These are phyloP conservation scores for Kondoa malvinella DNA, from an alignment of 768 basidiomycete genomes.

Conservation along the genomic window DNA sequence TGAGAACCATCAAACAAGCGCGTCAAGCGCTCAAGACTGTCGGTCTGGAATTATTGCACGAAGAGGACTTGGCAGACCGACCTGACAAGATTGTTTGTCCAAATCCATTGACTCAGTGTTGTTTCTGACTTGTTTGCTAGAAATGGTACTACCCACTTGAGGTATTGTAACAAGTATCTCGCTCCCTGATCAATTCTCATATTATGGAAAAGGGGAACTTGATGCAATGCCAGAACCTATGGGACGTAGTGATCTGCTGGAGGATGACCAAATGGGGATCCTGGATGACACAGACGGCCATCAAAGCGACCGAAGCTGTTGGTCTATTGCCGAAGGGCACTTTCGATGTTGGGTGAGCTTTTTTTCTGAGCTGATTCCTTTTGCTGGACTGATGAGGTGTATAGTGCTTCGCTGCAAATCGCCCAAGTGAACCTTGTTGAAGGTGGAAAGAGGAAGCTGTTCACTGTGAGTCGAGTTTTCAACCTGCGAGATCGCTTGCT, in stretches of 20 bases:
- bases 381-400: not conserved
- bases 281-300: constrained; percentile 60
- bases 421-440: constrained; percentile 62
- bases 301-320: constrained; percentile 59
- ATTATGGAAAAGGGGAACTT: constrained; percentile 52
- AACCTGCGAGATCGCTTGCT: not conserved
- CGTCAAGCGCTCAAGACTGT: constrained; percentile 62
- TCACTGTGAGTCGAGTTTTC: constrained; percentile 3
- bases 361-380: not conserved
- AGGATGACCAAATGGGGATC: constrained; percentile 76
- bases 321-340: constrained; percentile 84
- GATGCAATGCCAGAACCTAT: constrained; percentile 73
- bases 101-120: not conserved
- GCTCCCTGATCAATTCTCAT: not conserved
- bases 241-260: constrained; percentile 79
- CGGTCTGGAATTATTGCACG: constrained; percentile 72
- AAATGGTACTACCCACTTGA: constrained; percentile 92
- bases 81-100: constrained; percentile 40
- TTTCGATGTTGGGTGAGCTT: constrained; percentile 44
- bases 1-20: constrained; percentile 58
- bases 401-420: constrained; percentile 59
- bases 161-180: no score
- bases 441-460: constrained; percentile 61
- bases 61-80: constrained; percentile 85
- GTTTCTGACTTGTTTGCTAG: constrained; percentile 19